A percentile compares a stretch with the other conserved stretches of the same genome.
Evolutionary conservation across 306 rosid genomes (phyloP).

Genomic region (Purshia tridentata): DNA sequence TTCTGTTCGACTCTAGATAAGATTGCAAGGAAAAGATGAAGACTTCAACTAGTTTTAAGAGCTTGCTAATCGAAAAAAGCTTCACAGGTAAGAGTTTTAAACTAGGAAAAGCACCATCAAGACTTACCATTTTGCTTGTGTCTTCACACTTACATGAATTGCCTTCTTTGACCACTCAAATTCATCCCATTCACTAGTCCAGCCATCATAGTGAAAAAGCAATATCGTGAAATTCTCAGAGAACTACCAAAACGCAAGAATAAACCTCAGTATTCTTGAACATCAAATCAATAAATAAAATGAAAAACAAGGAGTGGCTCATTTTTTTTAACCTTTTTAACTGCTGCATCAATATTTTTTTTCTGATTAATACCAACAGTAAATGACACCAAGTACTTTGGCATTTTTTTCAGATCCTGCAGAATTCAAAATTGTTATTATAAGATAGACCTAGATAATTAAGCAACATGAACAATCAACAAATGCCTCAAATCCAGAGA

Average conservation of each 20-base stretch:
- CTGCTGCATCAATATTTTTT: conserved; percentile 67
- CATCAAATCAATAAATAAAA: not conserved
- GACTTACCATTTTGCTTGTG: conserved; percentile 68
- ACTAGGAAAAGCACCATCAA: not conserved
- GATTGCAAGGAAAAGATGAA: not conserved
- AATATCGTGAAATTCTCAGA: conserved; percentile 89
- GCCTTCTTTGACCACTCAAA: conserved; percentile 94
- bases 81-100: conserved; percentile 1
- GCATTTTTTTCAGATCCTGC: conserved; percentile 83
- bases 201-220: conserved; percentile 98
- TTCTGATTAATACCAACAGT: conserved; percentile 90
- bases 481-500: not conserved
- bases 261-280: conserved; percentile 35
- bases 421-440: conserved; percentile 33
- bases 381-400: conserved; percentile 89
- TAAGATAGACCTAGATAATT: conserved; percentile 10
- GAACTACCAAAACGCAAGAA: conserved; percentile 53
- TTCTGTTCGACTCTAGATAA: not conserved
- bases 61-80: not conserved
- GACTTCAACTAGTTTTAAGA: not conserved
- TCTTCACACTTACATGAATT: conserved; percentile 80
- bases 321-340: conserved; percentile 63
- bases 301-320: conserved; percentile 8
- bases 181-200: conserved; percentile 86
- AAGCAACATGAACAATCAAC: conserved; percentile 7